Evolutionary conservation across 176 grass and related monocot species (phyloP).

Genomic region (Eragrostis nindensis): DNA sequence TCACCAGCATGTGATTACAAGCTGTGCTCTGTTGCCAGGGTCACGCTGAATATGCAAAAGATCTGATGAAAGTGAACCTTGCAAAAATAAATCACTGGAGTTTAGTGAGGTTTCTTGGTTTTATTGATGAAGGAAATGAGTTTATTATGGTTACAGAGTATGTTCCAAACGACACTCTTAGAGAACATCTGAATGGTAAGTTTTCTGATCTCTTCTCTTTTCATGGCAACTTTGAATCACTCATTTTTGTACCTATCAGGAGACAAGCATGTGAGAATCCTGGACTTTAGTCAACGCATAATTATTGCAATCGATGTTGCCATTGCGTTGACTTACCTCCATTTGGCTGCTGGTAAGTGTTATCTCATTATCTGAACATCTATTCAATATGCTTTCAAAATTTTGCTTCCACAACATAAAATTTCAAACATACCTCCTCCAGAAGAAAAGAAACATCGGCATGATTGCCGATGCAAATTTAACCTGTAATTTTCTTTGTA

Average conservation of each 20-base stretch:
- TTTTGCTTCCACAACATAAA: no score
- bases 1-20: not conserved
- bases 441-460: no score
- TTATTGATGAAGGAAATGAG: slow-evolving; percentile 54
- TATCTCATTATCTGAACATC: not conserved
- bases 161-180: slow-evolving; percentile 70
- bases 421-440: not conserved
- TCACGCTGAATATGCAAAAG: slow-evolving; percentile 29
- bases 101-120: slow-evolving; percentile 63
- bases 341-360: slow-evolving; percentile 62
- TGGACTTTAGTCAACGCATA: slow-evolving; percentile 67
- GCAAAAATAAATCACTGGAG: slow-evolving; percentile 64
- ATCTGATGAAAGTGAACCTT: slow-evolving; percentile 50
- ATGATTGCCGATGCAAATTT: no score
- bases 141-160: slow-evolving; percentile 68
- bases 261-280: slow-evolving; percentile 47
- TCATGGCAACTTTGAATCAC: not conserved
- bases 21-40: slow-evolving; percentile 45
- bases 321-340: slow-evolving; percentile 79
- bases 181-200: slow-evolving; percentile 69
- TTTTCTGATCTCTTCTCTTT: slow-evolving; percentile 14
- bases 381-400: not conserved
- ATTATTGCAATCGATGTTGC: slow-evolving; percentile 80
- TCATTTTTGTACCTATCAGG: slow-evolving; percentile 30
- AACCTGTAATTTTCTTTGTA: no score